A percentile compares a stretch with the other conserved stretches of the same genome.
Evolutionary conservation across 768 basidiomycete genomes (phyloP).

Genomic region (Neoboletus subvelutipes): DNA sequence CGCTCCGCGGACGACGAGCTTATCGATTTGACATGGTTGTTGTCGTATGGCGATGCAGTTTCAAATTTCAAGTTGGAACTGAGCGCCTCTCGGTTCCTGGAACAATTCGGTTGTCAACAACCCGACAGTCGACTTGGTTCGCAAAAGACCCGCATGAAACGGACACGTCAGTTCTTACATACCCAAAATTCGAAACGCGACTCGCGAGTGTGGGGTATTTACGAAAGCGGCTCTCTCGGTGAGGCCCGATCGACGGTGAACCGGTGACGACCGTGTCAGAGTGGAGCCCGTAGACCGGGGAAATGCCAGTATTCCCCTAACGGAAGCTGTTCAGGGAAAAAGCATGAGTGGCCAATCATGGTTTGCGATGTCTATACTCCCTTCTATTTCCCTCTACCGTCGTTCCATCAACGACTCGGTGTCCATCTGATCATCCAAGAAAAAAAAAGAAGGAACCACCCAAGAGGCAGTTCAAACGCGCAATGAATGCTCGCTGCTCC

Average conservation of each 20-base stretch:
- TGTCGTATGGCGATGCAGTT: not conserved
- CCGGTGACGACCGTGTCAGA: not conserved
- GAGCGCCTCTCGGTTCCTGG: conserved; percentile 7
- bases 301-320: not conserved
- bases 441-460: not conserved
- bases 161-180: not conserved
- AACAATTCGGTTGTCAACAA: not conserved
- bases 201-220: conserved; percentile 6
- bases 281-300: not conserved
- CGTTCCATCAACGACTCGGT: not conserved
- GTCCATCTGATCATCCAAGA: not conserved
- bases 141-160: not conserved
- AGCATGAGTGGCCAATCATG: not conserved
- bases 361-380: not conserved
- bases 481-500: not conserved
- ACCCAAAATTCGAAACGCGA: not conserved
- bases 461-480: not conserved
- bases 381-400: not conserved
- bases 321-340: not conserved
- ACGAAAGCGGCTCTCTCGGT: not conserved
- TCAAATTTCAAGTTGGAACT: not conserved
- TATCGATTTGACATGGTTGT: not conserved
- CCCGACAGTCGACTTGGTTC: not conserved
- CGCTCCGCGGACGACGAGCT: conserved; percentile 1
- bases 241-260: conserved; percentile 8